Base-by-base conservation (phyloP, 179 eudicot genomes). In the Pouteria campechiana region DNA sequence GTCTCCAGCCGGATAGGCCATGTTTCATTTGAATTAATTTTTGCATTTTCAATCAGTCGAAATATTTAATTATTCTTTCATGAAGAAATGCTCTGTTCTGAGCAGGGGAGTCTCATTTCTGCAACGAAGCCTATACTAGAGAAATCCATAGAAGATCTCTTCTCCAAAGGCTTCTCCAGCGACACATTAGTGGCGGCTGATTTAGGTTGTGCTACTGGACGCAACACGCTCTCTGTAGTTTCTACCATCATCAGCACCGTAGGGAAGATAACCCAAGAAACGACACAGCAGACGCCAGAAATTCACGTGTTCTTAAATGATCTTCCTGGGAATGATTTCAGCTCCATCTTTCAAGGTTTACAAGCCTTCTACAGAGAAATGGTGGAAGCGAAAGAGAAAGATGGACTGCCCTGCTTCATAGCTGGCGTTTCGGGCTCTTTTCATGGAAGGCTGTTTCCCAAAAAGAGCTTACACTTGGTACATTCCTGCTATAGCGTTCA, bases 271-370 rank as follows among this genome's bases (percentile, higher is more conserved):
- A 37, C 19, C 9, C 24, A 14, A 10, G 46, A 50, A 38, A 25
- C 30, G 55, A 50, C 27, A 6, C 13, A 4, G 15, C 27, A 28
- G 7, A 11, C 24, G 4, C 55, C 37, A 2, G 55, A 50, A 39
- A n/a, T 39, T 18, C 55, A 38, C 20, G 24, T 38, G 10, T 50
- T 25, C 37, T n/a, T 50, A 37, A 50, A 50, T 4, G 55, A 50
- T 50, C 55, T 50, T 7, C 36, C 36, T 4, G 34, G 36, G 14
- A 50, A 50, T 29, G 55, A 50, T 18, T 50, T 50, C 37, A 50
- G 39, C 21, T 17, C 37, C 12, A 10, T 50, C 10, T 49, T 49
- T 13, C 23, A 25, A 16, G 54, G 31, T 0, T 15, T 37, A 27
- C 17, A 25, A 1, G 12, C 1, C 14, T 29, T 11, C 45, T 11